phyloP scores from a whole-genome alignment of 129 eudicot species.

The Scalesia atractyloides region DNA sequence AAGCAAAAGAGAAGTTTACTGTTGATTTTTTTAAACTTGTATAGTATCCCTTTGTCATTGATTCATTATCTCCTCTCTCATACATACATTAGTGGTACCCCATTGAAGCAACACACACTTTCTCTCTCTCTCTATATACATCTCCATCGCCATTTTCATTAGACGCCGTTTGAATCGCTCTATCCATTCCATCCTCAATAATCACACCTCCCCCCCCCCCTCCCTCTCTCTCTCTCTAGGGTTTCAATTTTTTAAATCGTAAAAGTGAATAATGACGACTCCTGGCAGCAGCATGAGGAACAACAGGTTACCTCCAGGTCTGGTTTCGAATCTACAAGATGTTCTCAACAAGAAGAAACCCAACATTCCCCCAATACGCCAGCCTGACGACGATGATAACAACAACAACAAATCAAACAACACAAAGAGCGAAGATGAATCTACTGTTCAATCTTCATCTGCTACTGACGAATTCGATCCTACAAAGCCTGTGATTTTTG shows the following conservation, averaged over 20 bases:
- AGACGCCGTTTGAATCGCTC: slow-evolving; percentile 54
- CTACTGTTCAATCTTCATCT: slow-evolving; percentile 27
- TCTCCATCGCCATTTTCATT: slow-evolving; percentile 21
- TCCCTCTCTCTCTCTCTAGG: slow-evolving; percentile 50
- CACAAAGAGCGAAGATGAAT: slow-evolving; percentile 36
- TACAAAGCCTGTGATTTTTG: slow-evolving; percentile 70
- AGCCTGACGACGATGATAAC: slow-evolving; percentile 5
- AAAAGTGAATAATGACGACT: slow-evolving; percentile 28
- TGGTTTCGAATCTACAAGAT: slow-evolving; percentile 75
- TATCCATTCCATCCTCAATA: slow-evolving; percentile 28
- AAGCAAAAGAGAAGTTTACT: no score
- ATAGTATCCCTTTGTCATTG: no score
- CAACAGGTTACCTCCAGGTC: slow-evolving; percentile 72
- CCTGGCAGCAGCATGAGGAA: slow-evolving; percentile 33
- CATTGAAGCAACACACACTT: slow-evolving; percentile 12
- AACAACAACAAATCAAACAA: slow-evolving; percentile 23
- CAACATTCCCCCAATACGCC: slow-evolving; percentile 15
- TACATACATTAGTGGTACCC: slow-evolving; percentile 38
- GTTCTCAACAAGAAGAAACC: slow-evolving; percentile 52
- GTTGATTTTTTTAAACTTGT: no score
- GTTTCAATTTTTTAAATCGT: slow-evolving; percentile 26
- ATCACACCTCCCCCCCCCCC: slow-evolving; percentile 4
- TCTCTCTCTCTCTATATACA: slow-evolving; percentile 15
- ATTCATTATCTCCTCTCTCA: neutral
- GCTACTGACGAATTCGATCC: slow-evolving; percentile 26